Conservation (phyloP, 192 early-diverging fungal species). For the Pilaira anomala region DNA sequence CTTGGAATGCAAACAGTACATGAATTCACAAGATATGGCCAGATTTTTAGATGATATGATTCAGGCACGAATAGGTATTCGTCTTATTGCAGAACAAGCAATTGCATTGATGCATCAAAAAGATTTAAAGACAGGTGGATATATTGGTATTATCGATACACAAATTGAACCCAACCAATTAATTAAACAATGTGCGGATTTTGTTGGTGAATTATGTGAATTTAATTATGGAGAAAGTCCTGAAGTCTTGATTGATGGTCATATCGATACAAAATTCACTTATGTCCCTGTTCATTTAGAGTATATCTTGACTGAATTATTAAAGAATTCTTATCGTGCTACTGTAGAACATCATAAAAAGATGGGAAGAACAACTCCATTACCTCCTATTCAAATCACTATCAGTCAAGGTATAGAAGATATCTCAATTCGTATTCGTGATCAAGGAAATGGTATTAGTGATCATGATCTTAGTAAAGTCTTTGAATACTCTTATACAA, state of each 20-base stretch:
- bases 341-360: constrained; percentile 71
- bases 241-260: constrained; percentile 63
- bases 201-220: constrained; percentile 86
- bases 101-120: constrained; percentile 66
- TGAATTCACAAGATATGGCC: constrained; percentile 63
- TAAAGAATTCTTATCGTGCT: constrained; percentile 88
- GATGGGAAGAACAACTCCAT: constrained; percentile 23
- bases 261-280: constrained; percentile 61
- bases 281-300: constrained; percentile 93
- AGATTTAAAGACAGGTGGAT: constrained; percentile 36
- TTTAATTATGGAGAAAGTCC: constrained; percentile 86
- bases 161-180: constrained; percentile 62
- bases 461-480: constrained; percentile 68
- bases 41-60: constrained; percentile 87
- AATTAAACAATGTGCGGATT: constrained; percentile 62
- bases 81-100: constrained; percentile 90
- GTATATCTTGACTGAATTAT: constrained; percentile 87
- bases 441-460: constrained; percentile 90
- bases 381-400: constrained; percentile 84
- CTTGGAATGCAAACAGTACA: constrained; percentile 86
- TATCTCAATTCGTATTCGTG: constrained; percentile 81
- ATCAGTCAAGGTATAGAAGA: constrained; percentile 74
- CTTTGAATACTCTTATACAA: constrained; percentile 94
- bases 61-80: constrained; percentile 84
- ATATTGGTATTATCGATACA: constrained; percentile 88